These are phyloP conservation scores for Fusarium luffae DNA, from an alignment of 2,329 filamentous ascomycete species.

Conservation along the genomic window DNA sequence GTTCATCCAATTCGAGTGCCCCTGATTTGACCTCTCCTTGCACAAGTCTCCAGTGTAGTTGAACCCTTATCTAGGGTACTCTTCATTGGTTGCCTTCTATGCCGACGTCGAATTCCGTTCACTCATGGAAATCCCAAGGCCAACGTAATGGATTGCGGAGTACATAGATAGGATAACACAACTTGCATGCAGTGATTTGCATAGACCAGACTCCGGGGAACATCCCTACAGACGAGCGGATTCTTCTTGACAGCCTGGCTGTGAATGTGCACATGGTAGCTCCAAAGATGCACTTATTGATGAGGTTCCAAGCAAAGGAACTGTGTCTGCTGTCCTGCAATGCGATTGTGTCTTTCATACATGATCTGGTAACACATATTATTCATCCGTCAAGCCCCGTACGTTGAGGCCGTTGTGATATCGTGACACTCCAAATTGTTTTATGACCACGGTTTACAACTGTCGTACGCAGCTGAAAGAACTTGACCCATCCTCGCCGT, in stretches of 20 bases:
- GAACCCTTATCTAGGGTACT: constrained; percentile 35
- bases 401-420: neutral
- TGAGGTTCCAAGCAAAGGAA: neutral
- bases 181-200: neutral
- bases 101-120: constrained; percentile 12
- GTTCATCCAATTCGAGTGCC: constrained; percentile 25
- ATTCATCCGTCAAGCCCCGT: neutral
- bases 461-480: neutral
- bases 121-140: constrained; percentile 34
- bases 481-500: constrained; percentile 13
- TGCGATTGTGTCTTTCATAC: constrained; percentile 16
- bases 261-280: constrained; percentile 14
- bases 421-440: neutral
- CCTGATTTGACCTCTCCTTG: constrained; percentile 31
- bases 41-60: constrained; percentile 7
- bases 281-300: neutral
- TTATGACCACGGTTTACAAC: neutral
- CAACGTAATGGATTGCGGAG: constrained; percentile 36
- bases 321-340: constrained; percentile 14
- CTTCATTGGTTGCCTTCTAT: constrained; percentile 24
- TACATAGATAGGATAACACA: constrained; percentile 8
- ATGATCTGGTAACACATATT: constrained; percentile 28
- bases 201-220: constrained; percentile 11
- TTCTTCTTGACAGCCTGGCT: neutral
- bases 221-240: neutral